Evolutionary conservation across 140 eudicot genomes (phyloP).

Genomic region (Flaveria floridana): DNA sequence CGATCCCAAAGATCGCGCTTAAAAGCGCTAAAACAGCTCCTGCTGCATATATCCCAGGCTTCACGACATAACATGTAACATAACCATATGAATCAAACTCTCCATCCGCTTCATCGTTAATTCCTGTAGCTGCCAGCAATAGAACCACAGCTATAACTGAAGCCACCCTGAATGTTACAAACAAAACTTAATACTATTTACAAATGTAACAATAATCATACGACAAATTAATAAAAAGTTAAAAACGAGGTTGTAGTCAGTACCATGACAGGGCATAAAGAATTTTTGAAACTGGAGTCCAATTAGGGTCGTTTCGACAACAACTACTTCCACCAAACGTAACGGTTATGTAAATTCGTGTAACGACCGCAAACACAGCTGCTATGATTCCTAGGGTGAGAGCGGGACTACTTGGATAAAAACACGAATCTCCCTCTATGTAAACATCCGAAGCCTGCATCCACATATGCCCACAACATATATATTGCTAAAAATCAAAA

Average conservation of each 20-base stretch:
- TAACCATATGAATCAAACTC: conserved; percentile 14
- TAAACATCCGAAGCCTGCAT: conserved; percentile 34
- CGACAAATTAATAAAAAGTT: background rate
- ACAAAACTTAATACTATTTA: background rate
- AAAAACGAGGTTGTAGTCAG: background rate
- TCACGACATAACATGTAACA: conserved; percentile 27
- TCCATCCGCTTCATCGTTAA: conserved; percentile 11
- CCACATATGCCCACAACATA: background rate
- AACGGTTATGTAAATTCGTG: conserved; percentile 29
- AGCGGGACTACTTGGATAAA: conserved; percentile 39
- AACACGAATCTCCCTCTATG: conserved; percentile 15
- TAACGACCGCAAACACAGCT: conserved; percentile 27
- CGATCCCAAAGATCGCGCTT: conserved; percentile 29
- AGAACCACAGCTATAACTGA: conserved; percentile 25
- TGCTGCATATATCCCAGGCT: conserved; percentile 36
- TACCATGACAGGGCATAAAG: conserved; percentile 33
- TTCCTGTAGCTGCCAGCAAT: conserved; percentile 24
- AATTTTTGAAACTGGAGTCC: conserved; percentile 14
- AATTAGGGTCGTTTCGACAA: conserved; percentile 24
- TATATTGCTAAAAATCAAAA: background rate
- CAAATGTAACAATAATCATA: background rate
- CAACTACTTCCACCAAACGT: conserved; percentile 26
- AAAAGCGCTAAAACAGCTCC: conserved; percentile 35
- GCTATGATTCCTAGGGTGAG: conserved; percentile 25
- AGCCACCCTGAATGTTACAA: conserved; percentile 29